phyloP scores from a whole-genome alignment of 2,329 filamentous ascomycete genomes.

The Calycina marina region DNA sequence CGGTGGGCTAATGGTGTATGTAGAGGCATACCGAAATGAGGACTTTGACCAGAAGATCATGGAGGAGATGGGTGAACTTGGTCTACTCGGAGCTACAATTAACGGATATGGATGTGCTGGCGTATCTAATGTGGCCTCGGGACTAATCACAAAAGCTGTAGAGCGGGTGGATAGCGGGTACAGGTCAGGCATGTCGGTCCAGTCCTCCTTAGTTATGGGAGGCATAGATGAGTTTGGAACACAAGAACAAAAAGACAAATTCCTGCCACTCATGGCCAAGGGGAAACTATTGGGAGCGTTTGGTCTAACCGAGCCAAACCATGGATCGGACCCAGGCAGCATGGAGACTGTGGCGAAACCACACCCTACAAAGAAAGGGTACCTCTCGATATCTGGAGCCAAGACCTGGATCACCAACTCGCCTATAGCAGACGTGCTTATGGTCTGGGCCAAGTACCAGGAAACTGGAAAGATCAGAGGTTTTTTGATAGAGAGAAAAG shows the following conservation, averaged over 20 bases:
- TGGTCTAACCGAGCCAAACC: slow-evolving; percentile 83
- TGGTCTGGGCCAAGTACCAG: slow-evolving; percentile 88
- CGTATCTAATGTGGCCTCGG: slow-evolving; percentile 75
- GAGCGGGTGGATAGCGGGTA: slow-evolving; percentile 87
- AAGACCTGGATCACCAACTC: slow-evolving; percentile 98
- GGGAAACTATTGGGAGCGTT: slow-evolving; percentile 76
- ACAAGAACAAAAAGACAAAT: slow-evolving; percentile 75
- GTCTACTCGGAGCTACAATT: slow-evolving; percentile 75
- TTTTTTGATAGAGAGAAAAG: slow-evolving; percentile 73
- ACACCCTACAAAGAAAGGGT: slow-evolving; percentile 72
- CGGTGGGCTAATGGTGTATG: slow-evolving; percentile 3
- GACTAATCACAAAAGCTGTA: slow-evolving; percentile 78
- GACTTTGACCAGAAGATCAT: slow-evolving; percentile 75
- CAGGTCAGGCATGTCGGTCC: slow-evolving; percentile 83
- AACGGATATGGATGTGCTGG: slow-evolving; percentile 81
- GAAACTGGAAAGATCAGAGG: slow-evolving; percentile 88
- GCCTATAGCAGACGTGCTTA: slow-evolving; percentile 69
- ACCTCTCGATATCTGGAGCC: slow-evolving; percentile 61
- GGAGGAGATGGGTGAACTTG: slow-evolving; percentile 82
- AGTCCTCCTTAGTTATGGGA: slow-evolving; percentile 87
- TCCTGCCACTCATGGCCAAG: slow-evolving; percentile 66
- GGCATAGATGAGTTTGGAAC: slow-evolving; percentile 79
- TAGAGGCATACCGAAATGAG: slow-evolving; percentile 78
- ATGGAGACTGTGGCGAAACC: slow-evolving; percentile 82
- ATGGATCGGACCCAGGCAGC: slow-evolving; percentile 79